phyloP scores from a whole-genome alignment of 257 asterid species.

The Knoxia roxburghii region DNA sequence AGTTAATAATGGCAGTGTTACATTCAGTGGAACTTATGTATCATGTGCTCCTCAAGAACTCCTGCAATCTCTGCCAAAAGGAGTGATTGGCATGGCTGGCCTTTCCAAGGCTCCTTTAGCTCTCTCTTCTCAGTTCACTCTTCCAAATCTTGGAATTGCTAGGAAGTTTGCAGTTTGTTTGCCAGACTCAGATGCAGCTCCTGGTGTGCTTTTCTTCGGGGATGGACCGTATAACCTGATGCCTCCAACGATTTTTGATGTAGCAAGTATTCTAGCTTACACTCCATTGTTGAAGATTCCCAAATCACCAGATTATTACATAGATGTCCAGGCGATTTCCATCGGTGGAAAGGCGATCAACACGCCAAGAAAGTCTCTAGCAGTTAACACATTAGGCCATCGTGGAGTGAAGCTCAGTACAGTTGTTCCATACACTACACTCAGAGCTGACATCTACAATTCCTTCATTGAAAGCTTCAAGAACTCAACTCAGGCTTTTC shows the following conservation, averaged over 20 bases:
- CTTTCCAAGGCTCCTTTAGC: constrained; percentile 34
- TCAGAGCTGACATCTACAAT: constrained; percentile 38
- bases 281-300: constrained; percentile 35
- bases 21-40: constrained; percentile 5
- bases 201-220: constrained; percentile 26
- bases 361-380: constrained; percentile 17
- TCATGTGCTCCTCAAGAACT: constrained; percentile 29
- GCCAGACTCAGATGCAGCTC: constrained; percentile 13
- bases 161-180: constrained; percentile 28
- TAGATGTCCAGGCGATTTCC: constrained; percentile 26
- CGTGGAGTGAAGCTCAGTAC: constrained; percentile 57
- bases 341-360: constrained; percentile 15
- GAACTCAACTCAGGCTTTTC: constrained; percentile 13
- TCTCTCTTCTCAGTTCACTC: constrained; percentile 23
- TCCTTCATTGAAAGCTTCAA: constrained; percentile 17
- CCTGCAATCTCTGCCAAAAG: constrained; percentile 21
- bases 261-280: constrained; percentile 23
- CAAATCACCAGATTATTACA: constrained; percentile 17
- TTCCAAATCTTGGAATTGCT: constrained; percentile 1
- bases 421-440: constrained; percentile 36
- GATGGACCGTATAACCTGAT: constrained; percentile 16
- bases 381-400: constrained; percentile 29
- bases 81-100: constrained; percentile 30
- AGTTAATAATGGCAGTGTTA: constrained; percentile 7
- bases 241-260: constrained; percentile 20